Conservation (phyloP, 192 early-diverging fungal genomes). For the Dispira parvispora region DNA sequence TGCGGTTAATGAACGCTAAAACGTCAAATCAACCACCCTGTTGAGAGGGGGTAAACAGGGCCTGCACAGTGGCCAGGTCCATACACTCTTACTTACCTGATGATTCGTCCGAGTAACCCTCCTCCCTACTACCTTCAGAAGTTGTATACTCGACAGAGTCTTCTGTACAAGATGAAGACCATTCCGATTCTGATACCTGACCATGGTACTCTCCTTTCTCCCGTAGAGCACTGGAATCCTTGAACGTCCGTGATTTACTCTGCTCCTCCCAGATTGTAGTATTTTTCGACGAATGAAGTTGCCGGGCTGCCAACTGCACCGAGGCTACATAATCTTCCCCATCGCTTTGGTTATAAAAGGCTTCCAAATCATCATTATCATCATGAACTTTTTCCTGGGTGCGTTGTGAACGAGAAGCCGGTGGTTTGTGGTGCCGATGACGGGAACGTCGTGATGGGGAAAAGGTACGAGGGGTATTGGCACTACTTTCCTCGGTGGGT, state of each 20-base stretch:
- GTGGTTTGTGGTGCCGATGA: background rate
- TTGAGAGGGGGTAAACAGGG: too few relatives aligned
- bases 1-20: too few relatives aligned
- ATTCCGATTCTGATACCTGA: background rate
- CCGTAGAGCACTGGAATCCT: background rate
- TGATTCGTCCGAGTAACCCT: too few relatives aligned
- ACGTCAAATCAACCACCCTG: too few relatives aligned
- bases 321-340: constrained; percentile 16
- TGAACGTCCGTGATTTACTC: too few relatives aligned
- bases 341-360: constrained; percentile 27
- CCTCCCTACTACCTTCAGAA: too few relatives aligned
- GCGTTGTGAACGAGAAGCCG: background rate
- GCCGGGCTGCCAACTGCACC: too few relatives aligned
- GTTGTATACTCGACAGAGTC: too few relatives aligned
- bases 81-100: too few relatives aligned
- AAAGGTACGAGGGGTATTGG: background rate
- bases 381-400: background rate
- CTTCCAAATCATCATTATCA: constrained; percentile 24
- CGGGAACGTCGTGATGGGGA: background rate
- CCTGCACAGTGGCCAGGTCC: too few relatives aligned
- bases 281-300: too few relatives aligned
- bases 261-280: too few relatives aligned
- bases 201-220: background rate
- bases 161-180: background rate
- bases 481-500: background rate